phyloP scores from a whole-genome alignment of 805 yeast genomes.

The Maudiozyma saulgeensis region DNA sequence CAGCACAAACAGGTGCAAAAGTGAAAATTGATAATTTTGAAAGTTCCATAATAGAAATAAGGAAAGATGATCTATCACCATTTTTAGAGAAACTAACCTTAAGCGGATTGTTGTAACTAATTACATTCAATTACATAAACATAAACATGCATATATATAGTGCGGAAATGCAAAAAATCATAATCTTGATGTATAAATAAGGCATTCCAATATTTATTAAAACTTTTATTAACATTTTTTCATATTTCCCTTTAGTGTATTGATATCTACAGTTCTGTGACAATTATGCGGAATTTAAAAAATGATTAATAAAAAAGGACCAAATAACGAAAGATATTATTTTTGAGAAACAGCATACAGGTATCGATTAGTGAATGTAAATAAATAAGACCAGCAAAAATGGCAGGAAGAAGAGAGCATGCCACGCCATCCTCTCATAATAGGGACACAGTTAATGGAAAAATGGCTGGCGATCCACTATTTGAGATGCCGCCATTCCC shows the following conservation, averaged over 20 bases:
- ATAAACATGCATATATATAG: neutral
- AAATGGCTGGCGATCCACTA: neutral
- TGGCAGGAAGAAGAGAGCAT: neutral
- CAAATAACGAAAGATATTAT: too few species aligned
- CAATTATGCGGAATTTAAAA: too few species aligned
- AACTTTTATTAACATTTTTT: too few species aligned
- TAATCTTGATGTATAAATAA: too few species aligned
- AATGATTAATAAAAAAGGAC: too few species aligned
- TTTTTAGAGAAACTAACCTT: conserved; percentile 76
- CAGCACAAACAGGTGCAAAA: conserved; percentile 74
- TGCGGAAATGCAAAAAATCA: neutral
- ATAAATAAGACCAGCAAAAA: too few species aligned
- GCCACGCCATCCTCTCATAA: neutral
- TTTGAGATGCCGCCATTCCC: conserved; percentile 23
- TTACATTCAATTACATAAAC: neutral
- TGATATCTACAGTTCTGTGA: too few species aligned
- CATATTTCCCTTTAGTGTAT: too few species aligned
- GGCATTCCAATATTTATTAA: too few species aligned
- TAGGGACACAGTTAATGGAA: neutral
- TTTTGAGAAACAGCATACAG: too few species aligned
- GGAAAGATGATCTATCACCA: conserved; percentile 78
- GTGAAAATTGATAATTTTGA: conserved; percentile 92
- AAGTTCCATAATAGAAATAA: conserved; percentile 82
- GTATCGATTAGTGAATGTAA: too few species aligned
- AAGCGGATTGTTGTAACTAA: conserved; percentile 45